Evolutionary conservation across 306 rosid species (phyloP), one percentile per base, ranked within the genome.

Genomic region (Phaseolus lunatus): DNA sequence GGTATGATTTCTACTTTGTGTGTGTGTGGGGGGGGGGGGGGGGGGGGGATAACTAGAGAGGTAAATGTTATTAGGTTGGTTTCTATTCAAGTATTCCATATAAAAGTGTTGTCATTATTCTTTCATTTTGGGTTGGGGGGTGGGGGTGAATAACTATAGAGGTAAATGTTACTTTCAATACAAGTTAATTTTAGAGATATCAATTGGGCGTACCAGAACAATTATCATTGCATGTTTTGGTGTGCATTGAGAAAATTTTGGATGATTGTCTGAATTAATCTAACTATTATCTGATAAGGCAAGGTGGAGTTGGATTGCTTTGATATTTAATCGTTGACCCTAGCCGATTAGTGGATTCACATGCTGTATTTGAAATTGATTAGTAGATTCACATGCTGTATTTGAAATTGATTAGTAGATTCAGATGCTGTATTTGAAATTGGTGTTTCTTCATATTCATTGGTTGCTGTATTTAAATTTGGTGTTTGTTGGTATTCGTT

Each of bases 1-100:
- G 98, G 98, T 93, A 86, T 75, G 95, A 72, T 82, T 33, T 70
- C 77, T 35, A 16, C 76, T 35, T 29, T 73, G 31, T 10, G 6
- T 80, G 44, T 70, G 48, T 43, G 48, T 12, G 44, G 9, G 26
- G 33, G 67, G 9, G 41, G 8, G 41, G 2, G 0, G 1, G 41
- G 67, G 57, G 57, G 72, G 41, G 26, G 53, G 67, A 37, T 59
- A 50, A 61, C 18, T 61, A 33, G 65, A 80, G 65, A 54, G 27
- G 47, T 56, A 54, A 67, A 23, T 56, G 8, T 24, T 33, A 12
- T n/a, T 19, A 35, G 16, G 58, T 31, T 66, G 16, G 58, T 31
- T 66, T 72, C 29, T 54, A 61, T 73, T 48, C 12, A 13, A 1
- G 13, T 49, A 24, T 64, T 63, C 65, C 67, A 16, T 33, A n/a